Evolutionary conservation across 1,284 basidiomycete genomes (phyloP).

Genomic region (Fomitopsis palustris): DNA sequence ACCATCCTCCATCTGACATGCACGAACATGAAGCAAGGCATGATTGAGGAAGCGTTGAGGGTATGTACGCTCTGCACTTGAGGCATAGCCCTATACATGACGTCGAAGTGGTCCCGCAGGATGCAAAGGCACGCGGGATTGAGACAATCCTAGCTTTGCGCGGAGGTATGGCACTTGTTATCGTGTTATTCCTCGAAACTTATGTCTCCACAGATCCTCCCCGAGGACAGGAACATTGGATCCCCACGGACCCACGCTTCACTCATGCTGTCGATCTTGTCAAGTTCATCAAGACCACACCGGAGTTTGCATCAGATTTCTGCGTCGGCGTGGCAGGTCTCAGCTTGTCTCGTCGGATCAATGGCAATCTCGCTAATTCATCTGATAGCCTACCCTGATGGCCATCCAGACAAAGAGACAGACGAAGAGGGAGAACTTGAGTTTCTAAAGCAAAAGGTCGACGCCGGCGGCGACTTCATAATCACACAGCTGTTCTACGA

Average conservation of each 20-base stretch:
- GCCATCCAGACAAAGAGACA: conserved; percentile 70
- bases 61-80: conserved; percentile 38
- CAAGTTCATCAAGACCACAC: conserved; percentile 77
- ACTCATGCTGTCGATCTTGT: conserved; percentile 89
- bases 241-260: conserved; percentile 83
- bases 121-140: conserved; percentile 81
- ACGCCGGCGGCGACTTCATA: conserved; percentile 95
- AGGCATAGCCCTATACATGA: neutral
- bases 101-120: conserved; percentile 37
- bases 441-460: conserved; percentile 85
- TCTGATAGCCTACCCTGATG: conserved; percentile 83
- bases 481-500: conserved; percentile 99
- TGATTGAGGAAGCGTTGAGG: conserved; percentile 81
- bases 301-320: conserved; percentile 84
- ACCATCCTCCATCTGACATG: conserved; percentile 96
- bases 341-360: conserved; percentile 3
- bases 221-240: conserved; percentile 90
- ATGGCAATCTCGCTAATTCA: conserved; percentile 13
- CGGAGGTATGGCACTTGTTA: conserved; percentile 52
- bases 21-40: conserved; percentile 92
- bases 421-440: conserved; percentile 72
- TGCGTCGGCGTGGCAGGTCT: conserved; percentile 89
- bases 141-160: conserved; percentile 90
- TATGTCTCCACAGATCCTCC: conserved; percentile 70
- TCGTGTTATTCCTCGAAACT: conserved; percentile 4